These are phyloP conservation scores for Teratosphaeria viscida DNA, from an alignment of 2,329 filamentous ascomycete species.

Conservation along the genomic window DNA sequence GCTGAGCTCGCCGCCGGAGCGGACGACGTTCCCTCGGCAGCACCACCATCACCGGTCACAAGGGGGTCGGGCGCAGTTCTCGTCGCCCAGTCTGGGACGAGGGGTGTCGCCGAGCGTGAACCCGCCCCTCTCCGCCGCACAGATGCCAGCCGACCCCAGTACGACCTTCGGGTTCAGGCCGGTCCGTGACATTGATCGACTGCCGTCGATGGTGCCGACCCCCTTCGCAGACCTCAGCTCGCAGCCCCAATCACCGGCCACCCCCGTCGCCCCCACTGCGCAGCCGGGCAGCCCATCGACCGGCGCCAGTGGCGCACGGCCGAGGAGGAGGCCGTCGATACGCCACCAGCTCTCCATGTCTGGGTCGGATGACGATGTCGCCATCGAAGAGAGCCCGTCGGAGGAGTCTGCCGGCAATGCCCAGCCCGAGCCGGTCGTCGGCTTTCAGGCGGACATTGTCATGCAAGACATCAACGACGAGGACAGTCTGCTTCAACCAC, in stretches of 20 bases:
- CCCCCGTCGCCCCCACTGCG: constrained; percentile 58
- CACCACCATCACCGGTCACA: constrained; percentile 39
- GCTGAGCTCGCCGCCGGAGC: constrained; percentile 60
- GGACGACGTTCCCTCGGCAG: constrained; percentile 52
- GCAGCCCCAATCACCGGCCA: constrained; percentile 87
- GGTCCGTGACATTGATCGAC: constrained; percentile 69
- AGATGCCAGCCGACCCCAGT: constrained; percentile 18
- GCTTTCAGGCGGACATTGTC: constrained; percentile 70
- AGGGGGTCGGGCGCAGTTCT: constrained; percentile 26
- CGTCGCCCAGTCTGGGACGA: constrained; percentile 16
- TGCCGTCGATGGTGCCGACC: constrained; percentile 69
- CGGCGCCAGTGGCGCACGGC: constrained; percentile 42
- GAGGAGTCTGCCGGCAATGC: constrained; percentile 71
- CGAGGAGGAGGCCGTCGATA: constrained; percentile 69
- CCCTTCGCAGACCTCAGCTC: constrained; percentile 61
- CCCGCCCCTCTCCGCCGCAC: constrained; percentile 19
- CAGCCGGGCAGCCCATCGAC: constrained; percentile 35
- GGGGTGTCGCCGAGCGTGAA: constrained; percentile 26
- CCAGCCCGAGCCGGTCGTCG: constrained; percentile 59
- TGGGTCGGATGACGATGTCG: constrained; percentile 78
- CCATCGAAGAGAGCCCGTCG: constrained; percentile 71
- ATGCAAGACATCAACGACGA: constrained; percentile 82
- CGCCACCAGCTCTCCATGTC: constrained; percentile 78
- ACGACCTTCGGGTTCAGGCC: constrained; percentile 56
- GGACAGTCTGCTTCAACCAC: constrained; percentile 63